phyloP scores from a whole-genome alignment of 345 rosid species.

The Lenwebbia sp. region DNA sequence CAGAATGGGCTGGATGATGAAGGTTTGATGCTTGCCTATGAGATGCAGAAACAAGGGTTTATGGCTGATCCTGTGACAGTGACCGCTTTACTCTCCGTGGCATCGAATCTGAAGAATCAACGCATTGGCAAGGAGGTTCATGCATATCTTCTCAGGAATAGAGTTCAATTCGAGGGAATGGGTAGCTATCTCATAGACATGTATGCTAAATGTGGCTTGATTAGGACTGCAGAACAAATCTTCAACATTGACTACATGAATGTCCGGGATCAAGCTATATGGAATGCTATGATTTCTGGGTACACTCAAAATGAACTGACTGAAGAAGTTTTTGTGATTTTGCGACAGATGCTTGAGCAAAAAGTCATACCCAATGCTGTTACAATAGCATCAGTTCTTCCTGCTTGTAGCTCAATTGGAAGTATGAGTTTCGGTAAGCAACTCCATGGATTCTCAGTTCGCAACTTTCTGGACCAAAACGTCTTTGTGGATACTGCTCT shows the following conservation, averaged over 20 bases:
- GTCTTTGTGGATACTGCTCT: conserved; percentile 71
- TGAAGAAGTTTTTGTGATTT: conserved; percentile 43
- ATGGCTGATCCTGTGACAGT: conserved; percentile 57
- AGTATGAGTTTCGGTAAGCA: conserved; percentile 60
- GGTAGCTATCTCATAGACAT: conserved; percentile 71
- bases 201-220: conserved; percentile 79
- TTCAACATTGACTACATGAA: conserved; percentile 23
- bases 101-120: conserved; percentile 68
- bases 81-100: conserved; percentile 70
- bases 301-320: conserved; percentile 56
- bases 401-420: conserved; percentile 63
- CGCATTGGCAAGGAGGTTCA: conserved; percentile 75
- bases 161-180: conserved; percentile 62
- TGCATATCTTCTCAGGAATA: conserved; percentile 64
- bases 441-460: conserved; percentile 67
- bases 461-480: conserved; percentile 48
- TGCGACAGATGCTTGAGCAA: conserved; percentile 53
- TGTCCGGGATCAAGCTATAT: conserved; percentile 66
- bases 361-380: conserved; percentile 55
- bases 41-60: conserved; percentile 79
- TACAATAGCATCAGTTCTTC: conserved; percentile 68
- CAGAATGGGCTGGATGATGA: conserved; percentile 81
- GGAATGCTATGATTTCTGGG: conserved; percentile 89
- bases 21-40: conserved; percentile 70
- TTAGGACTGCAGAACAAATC: conserved; percentile 30